phyloP scores from a whole-genome alignment of 2,329 filamentous ascomycete species.

The Exophiala sp. region DNA sequence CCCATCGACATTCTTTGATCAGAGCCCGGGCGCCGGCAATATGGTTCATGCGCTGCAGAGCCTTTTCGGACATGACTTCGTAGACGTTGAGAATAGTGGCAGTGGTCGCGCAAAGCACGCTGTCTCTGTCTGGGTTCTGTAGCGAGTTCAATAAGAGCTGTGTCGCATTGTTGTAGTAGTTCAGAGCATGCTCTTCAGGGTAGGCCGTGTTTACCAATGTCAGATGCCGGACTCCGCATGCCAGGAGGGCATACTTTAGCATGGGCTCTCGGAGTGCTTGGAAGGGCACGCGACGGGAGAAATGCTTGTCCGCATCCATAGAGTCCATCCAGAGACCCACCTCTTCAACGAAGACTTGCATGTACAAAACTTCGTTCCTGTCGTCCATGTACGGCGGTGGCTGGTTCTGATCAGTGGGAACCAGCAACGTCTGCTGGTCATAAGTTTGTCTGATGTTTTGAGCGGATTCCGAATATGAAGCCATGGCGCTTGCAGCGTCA shows the following conservation, averaged over 20 bases:
- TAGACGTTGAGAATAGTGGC: slow-evolving; percentile 89
- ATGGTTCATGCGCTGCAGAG: slow-evolving; percentile 80
- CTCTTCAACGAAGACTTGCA: slow-evolving; percentile 89
- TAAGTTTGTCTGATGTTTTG: slow-evolving; percentile 31
- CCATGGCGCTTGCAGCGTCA: slow-evolving; percentile 30
- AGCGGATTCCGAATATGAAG: slow-evolving; percentile 31
- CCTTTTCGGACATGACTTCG: slow-evolving; percentile 83
- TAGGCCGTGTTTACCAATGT: slow-evolving; percentile 65
- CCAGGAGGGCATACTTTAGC: slow-evolving; percentile 82
- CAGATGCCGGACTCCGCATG: slow-evolving; percentile 81
- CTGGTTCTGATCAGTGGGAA: slow-evolving; percentile 30
- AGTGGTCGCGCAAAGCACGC: slow-evolving; percentile 77
- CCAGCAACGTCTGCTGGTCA: slow-evolving; percentile 20
- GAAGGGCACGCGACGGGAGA: slow-evolving; percentile 78
- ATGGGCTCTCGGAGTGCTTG: slow-evolving; percentile 78
- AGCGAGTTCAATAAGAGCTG: slow-evolving; percentile 70
- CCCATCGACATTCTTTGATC: slow-evolving; percentile 88
- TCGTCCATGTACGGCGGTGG: slow-evolving; percentile 61
- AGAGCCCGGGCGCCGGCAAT: slow-evolving; percentile 79
- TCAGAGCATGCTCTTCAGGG: slow-evolving; percentile 70
- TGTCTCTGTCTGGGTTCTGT: slow-evolving; percentile 81
- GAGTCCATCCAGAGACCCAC: slow-evolving; percentile 94
- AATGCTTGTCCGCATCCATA: slow-evolving; percentile 81
- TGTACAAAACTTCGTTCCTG: slow-evolving; percentile 77
- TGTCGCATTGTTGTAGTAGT: slow-evolving; percentile 84